phyloP scores from a whole-genome alignment of 1,284 basidiomycete species.

The Fomitiporia mediterranea region DNA sequence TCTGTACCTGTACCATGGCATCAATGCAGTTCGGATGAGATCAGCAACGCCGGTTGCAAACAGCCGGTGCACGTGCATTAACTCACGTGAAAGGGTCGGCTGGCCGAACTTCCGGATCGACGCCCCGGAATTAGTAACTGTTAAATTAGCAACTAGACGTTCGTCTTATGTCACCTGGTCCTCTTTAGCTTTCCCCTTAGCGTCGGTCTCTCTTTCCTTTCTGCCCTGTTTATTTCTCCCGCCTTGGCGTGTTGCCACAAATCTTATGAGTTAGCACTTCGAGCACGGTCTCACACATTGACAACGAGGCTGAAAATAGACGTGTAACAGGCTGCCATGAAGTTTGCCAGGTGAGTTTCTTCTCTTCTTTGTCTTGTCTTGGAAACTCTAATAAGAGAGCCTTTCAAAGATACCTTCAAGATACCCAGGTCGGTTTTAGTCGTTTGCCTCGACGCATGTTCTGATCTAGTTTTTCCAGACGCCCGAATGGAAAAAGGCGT shows the following conservation, averaged over 20 bases:
- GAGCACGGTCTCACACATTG: no score
- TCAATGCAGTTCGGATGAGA: no score
- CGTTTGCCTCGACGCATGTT: background rate
- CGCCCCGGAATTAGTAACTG: no score
- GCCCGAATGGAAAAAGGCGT: conserved; percentile 79
- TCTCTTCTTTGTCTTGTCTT: background rate
- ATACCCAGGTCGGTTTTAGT: conserved; percentile 52
- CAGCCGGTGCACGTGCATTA: no score
- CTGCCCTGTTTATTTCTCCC: background rate
- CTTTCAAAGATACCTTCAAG: conserved; percentile 53
- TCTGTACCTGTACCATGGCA: background rate
- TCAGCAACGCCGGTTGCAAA: no score
- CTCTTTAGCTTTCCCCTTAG: background rate
- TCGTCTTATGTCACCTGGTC: background rate
- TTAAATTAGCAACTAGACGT: background rate
- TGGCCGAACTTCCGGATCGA: no score
- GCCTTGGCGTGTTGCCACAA: no score
- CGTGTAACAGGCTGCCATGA: background rate
- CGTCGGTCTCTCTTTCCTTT: background rate
- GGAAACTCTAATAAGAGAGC: background rate
- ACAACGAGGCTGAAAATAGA: background rate
- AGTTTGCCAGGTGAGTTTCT: conserved; percentile 10
- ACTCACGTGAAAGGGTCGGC: no score
- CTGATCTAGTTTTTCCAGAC: conserved; percentile 39
- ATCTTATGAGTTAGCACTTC: background rate